A percentile compares a stretch with the other conserved stretches of the same genome.
Conservation (phyloP, 768 basidiomycete genomes). For the Piloderma croceum region DNA sequence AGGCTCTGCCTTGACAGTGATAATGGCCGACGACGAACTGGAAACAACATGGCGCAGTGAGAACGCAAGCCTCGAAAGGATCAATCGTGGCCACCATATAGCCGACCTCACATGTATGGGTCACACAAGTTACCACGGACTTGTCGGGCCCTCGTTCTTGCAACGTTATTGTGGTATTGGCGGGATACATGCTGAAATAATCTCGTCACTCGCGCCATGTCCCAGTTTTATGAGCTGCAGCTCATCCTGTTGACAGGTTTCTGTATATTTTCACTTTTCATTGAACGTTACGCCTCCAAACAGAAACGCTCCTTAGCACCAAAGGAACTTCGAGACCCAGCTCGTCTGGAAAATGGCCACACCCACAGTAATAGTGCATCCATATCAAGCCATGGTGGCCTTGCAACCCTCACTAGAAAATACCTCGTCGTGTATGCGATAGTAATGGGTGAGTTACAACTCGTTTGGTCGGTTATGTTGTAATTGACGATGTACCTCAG, state of each 20-base stretch:
- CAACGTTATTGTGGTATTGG: too few relatives aligned
- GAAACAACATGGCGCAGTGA: too few relatives aligned
- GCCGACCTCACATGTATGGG: too few relatives aligned
- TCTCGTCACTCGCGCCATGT: constrained; percentile 21
- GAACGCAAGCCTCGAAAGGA: too few relatives aligned
- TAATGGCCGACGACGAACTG: too few relatives aligned
- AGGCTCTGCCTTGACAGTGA: too few relatives aligned
- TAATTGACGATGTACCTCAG: constrained; percentile 26
- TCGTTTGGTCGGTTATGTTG: background rate
- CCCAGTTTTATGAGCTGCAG: constrained; percentile 38
- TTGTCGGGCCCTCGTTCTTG: too few relatives aligned
- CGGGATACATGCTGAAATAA: too few relatives aligned
- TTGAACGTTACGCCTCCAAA: constrained; percentile 27
- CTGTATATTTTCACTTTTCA: constrained; percentile 29
- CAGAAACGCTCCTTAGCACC: constrained; percentile 15
- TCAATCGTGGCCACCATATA: too few relatives aligned
- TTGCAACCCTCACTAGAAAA: constrained; percentile 36
- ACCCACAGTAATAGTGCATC: constrained; percentile 9
- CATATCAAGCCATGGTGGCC: constrained; percentile 10
- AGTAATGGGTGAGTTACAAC: constrained; percentile 55
- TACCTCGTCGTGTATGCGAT: constrained; percentile 66
- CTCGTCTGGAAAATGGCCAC: constrained; percentile 28
- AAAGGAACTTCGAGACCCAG: constrained; percentile 21
- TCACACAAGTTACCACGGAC: too few relatives aligned
- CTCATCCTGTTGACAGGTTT: constrained; percentile 29